Evolutionary conservation across 257 asterid genomes (phyloP).

Genomic region (Anisodus tanguticus): DNA sequence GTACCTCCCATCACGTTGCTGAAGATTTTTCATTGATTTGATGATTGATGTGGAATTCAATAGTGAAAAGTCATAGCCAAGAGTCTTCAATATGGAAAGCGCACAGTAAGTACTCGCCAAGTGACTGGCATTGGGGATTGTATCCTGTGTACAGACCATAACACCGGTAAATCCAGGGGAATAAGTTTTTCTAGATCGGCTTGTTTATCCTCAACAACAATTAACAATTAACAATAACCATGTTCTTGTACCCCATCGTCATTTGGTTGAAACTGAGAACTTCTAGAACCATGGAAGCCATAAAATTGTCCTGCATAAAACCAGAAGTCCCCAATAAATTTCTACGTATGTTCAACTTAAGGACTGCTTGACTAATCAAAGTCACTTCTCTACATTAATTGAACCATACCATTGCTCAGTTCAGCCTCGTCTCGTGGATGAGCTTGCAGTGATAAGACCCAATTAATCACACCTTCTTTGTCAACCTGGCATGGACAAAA

Average conservation of each 20-base stretch:
- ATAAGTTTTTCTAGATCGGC: neutral
- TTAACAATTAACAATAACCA: conserved; percentile 29
- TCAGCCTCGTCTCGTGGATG: conserved; percentile 56
- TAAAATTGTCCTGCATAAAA: conserved; percentile 74
- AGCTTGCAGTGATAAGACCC: conserved; percentile 94
- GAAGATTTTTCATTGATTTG: conserved; percentile 90
- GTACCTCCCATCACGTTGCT: conserved; percentile 91
- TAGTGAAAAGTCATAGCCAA: conserved; percentile 77
- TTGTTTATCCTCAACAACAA: neutral
- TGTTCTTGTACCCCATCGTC: conserved; percentile 54
- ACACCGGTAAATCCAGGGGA: neutral
- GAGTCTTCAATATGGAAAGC: conserved; percentile 73
- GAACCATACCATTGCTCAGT: conserved; percentile 62
- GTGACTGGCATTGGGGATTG: conserved; percentile 78
- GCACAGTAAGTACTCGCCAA: conserved; percentile 97
- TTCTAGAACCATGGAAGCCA: conserved; percentile 96
- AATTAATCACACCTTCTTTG: conserved; percentile 66
- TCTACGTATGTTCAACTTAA: conserved; percentile 12
- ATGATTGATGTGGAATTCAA: conserved; percentile 55
- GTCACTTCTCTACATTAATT: conserved; percentile 16
- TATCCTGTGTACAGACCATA: conserved; percentile 50
- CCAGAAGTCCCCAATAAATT: neutral
- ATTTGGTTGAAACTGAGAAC: conserved; percentile 72
- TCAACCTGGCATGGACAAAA: conserved; percentile 56
- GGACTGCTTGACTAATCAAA: conserved; percentile 30